Conservation (phyloP, 306 rosid species). For the Medicago ruthenica region DNA sequence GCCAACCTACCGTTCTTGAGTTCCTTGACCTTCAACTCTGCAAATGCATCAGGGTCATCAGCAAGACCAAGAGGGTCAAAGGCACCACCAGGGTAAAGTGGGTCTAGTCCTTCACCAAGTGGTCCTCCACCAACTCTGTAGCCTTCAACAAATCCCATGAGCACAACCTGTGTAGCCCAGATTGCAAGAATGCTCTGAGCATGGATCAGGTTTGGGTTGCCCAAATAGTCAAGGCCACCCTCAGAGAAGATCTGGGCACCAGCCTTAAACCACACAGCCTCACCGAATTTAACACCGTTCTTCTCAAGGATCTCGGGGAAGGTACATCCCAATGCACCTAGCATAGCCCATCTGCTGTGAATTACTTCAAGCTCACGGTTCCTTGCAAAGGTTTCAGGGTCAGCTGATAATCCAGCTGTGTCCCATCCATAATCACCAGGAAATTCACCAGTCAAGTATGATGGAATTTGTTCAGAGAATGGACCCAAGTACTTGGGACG, state of each 20-base stretch:
- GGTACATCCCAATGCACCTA: conserved; percentile 83
- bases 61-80: conserved; percentile 97
- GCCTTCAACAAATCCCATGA: conserved; percentile 93
- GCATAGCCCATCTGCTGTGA: conserved; percentile 96
- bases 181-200: conserved; percentile 98
- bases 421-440: conserved; percentile 99
- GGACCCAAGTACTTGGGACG: conserved; percentile 98
- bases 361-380: conserved; percentile 96
- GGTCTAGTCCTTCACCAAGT: conserved; percentile 96
- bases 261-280: conserved; percentile 98
- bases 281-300: conserved; percentile 92
- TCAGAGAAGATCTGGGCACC: conserved; percentile 93
- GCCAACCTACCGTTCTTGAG: conserved; percentile 89
- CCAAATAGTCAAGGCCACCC: conserved; percentile 94
- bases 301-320: conserved; percentile 84
- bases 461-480: conserved; percentile 94
- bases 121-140: conserved; percentile 98
- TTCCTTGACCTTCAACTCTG: conserved; percentile 95
- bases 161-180: conserved; percentile 93
- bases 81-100: conserved; percentile 94
- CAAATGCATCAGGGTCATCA: conserved; percentile 94
- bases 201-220: conserved; percentile 91
- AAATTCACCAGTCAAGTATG: conserved; percentile 91
- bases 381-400: conserved; percentile 91
- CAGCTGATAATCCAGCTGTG: conserved; percentile 95